These are phyloP conservation scores for Xylariaceae sp. DNA, from an alignment of 2,329 filamentous ascomycete species.

Conservation along the genomic window DNA sequence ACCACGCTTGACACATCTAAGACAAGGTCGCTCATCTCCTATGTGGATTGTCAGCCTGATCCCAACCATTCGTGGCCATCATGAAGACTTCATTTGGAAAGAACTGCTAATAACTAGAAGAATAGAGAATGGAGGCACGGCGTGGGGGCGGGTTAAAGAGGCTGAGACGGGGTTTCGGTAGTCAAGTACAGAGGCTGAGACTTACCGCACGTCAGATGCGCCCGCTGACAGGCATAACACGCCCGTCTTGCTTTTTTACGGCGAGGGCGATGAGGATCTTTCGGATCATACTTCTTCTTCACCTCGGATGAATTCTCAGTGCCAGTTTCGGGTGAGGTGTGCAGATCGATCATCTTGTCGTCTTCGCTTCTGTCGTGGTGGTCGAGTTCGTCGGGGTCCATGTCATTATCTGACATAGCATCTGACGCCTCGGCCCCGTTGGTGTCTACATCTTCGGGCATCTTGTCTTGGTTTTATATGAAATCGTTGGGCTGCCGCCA, in stretches of 20 bases:
- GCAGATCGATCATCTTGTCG: slow-evolving; percentile 52
- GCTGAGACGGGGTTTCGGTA: slow-evolving; percentile 22
- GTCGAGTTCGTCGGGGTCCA: slow-evolving; percentile 48
- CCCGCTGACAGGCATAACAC: slow-evolving; percentile 94
- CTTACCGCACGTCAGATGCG: slow-evolving; percentile 97
- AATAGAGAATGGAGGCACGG: slow-evolving; percentile 12
- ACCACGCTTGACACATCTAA: slow-evolving; percentile 89
- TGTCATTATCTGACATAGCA: slow-evolving; percentile 58
- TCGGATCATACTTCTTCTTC: slow-evolving; percentile 74
- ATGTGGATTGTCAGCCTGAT: slow-evolving; percentile 20
- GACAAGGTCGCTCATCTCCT: slow-evolving; percentile 95
- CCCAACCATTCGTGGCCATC: background rate
- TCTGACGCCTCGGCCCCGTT: slow-evolving; percentile 56
- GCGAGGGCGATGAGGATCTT: slow-evolving; percentile 84
- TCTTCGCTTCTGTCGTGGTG: slow-evolving; percentile 43
- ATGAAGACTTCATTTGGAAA: too few species aligned
- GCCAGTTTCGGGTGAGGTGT: slow-evolving; percentile 41
- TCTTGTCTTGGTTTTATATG: slow-evolving; percentile 56
- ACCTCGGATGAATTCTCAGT: slow-evolving; percentile 47
- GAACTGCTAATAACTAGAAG: too few species aligned
- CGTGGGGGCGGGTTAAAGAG: slow-evolving; percentile 17
- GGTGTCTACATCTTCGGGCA: slow-evolving; percentile 54
- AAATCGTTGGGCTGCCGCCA: slow-evolving; percentile 19
- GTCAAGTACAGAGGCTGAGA: slow-evolving; percentile 29
- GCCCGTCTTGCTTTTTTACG: slow-evolving; percentile 95